phyloP scores from a whole-genome alignment of 1,284 basidiomycete genomes.

The Leucoagaricus sp. region DNA sequence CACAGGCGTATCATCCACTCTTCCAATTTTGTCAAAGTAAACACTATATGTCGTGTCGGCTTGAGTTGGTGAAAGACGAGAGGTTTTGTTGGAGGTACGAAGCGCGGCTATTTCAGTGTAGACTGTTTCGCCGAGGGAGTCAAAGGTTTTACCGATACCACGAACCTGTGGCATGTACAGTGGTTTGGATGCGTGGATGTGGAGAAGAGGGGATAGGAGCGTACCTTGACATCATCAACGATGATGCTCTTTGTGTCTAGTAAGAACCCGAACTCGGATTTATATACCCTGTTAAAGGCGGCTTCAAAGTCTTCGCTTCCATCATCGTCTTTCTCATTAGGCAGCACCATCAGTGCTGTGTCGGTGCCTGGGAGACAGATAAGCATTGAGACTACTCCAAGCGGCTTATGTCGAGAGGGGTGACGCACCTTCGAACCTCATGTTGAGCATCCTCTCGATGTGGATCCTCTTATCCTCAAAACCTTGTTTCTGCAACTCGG shows the following conservation, averaged over 20 bases:
- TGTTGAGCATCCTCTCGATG: constrained; percentile 85
- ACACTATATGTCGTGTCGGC: constrained; percentile 49
- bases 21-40: constrained; percentile 78
- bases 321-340: constrained; percentile 51
- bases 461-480: constrained; percentile 73
- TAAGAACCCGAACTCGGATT: constrained; percentile 90
- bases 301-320: constrained; percentile 74
- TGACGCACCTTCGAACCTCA: constrained; percentile 76
- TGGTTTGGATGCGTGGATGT: constrained; percentile 7
- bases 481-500: constrained; percentile 76
- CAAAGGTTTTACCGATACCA: constrained; percentile 89
- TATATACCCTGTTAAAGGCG: constrained; percentile 79
- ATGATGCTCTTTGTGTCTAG: constrained; percentile 79
- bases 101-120: constrained; percentile 68
- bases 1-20: constrained; percentile 79
- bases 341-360: constrained; percentile 87
- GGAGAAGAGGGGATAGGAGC: background rate
- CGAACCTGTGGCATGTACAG: constrained; percentile 42
- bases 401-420: background rate
- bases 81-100: background rate
- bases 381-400: background rate
- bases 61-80: background rate
- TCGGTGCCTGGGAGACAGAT: constrained; percentile 58
- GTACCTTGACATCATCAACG: constrained; percentile 90
- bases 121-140: constrained; percentile 79